Conservation (phyloP, 208 protist species). For the Wallacemonas rigidus region DNA sequence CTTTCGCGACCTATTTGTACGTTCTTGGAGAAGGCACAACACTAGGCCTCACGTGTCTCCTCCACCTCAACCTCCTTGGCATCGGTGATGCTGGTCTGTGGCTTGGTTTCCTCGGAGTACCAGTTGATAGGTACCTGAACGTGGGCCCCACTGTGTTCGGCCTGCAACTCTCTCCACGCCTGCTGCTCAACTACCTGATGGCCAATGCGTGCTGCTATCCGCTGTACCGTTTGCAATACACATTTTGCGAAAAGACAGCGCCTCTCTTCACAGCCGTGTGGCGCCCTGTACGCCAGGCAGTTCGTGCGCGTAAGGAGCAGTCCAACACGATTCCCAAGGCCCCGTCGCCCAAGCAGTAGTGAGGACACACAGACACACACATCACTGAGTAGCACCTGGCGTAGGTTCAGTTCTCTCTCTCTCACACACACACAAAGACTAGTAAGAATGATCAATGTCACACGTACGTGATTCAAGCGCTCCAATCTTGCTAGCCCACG, state of each 20-base stretch:
- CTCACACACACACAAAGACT: neutral
- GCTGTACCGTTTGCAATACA: conserved; percentile 46
- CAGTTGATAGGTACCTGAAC: conserved; percentile 41
- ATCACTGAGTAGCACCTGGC: too few species aligned
- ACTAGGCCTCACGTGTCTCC: conserved; percentile 42
- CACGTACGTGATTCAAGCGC: neutral
- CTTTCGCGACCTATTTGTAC: conserved; percentile 66
- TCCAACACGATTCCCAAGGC: conserved; percentile 29
- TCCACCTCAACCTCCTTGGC: conserved; percentile 59
- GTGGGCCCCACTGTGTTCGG: conserved; percentile 45
- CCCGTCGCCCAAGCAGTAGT: conserved; percentile 16
- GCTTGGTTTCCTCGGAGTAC: conserved; percentile 27
- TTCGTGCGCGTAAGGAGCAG: conserved; percentile 2
- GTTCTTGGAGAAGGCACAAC: conserved; percentile 70
- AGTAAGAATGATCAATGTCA: neutral
- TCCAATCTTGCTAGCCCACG: too few species aligned
- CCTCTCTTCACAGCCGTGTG: conserved; percentile 20
- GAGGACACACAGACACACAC: neutral
- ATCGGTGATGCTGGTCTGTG: conserved; percentile 58
- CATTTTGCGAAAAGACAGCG: conserved; percentile 48
- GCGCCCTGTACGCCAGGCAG: neutral
- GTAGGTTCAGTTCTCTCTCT: neutral
- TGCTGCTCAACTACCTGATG: conserved; percentile 73
- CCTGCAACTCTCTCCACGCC: conserved; percentile 49
- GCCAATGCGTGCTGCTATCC: conserved; percentile 62